Evolutionary conservation across 495 filamentous ascomycete species (phyloP).

Genomic region (Xylaria bambusicola): DNA sequence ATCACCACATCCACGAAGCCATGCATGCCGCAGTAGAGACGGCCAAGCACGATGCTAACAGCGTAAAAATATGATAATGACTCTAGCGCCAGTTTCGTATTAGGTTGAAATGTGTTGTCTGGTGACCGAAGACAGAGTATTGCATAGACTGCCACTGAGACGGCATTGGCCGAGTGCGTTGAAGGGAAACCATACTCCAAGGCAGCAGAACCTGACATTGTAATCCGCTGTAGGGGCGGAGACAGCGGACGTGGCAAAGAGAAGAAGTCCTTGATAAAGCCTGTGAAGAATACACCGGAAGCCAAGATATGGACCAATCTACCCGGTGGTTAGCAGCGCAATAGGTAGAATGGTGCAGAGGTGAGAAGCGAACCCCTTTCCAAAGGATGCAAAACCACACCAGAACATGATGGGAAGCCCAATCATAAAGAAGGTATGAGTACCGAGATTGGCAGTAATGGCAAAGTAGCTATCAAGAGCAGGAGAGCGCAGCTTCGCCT

Average conservation of each 20-base stretch:
- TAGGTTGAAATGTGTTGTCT: conserved; percentile 51
- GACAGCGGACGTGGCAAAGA: conserved; percentile 94
- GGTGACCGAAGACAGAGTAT: conserved; percentile 64
- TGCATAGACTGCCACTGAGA: conserved; percentile 87
- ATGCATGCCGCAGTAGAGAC: conserved; percentile 98
- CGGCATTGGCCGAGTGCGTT: conserved; percentile 94
- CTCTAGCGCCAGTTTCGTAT: conserved; percentile 62
- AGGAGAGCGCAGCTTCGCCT: conserved; percentile 75
- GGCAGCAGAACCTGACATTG: conserved; percentile 92
- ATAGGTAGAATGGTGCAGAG: background rate
- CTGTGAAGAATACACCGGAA: conserved; percentile 86
- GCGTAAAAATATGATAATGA: conserved; percentile 76
- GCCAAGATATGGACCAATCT: conserved; percentile 90
- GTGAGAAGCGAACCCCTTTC: conserved; percentile 66
- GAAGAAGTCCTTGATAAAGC: conserved; percentile 89
- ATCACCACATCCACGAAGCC: conserved; percentile 88
- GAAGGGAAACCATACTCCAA: conserved; percentile 97
- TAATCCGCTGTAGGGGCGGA: conserved; percentile 90
- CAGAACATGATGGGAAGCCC: conserved; percentile 91
- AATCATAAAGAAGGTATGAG: conserved; percentile 98
- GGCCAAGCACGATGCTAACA: conserved; percentile 83
- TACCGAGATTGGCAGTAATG: conserved; percentile 93
- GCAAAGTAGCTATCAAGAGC: conserved; percentile 93
- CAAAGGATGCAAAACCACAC: conserved; percentile 81
- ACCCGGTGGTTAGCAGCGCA: conserved; percentile 10